Base-by-base conservation (phyloP, 78 protist species). In the Tieghemostelium lacteum region DNA sequence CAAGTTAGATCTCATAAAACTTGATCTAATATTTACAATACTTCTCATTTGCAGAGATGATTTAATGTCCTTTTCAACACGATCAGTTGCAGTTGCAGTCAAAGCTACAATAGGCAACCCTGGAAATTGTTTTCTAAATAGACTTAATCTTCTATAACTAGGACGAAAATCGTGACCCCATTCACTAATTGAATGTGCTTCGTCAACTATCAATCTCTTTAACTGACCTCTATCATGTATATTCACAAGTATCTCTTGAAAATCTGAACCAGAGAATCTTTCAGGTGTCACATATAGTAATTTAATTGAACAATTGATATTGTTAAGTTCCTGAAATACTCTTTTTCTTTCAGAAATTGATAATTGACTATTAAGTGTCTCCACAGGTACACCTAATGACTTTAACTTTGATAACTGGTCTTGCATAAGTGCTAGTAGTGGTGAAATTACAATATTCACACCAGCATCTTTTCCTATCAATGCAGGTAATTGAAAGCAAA, bases 391-490 rank as follows among this genome's bases (percentile, higher is more conserved):
- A 49, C 86, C 75, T 1, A 58, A 40, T 2, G 0, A 2, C 19
- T 55, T 77, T 20, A 92, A 55, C 60, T 55, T 22, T 5, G 17
- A 8, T 28, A 97, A 97, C 71, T 99, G 99, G 66, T 98, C 99
- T n/a, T 98, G 97, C 39, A 99, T 99, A 26, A 99, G 96, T 3
- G 99, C 92, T 24, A 99, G 29, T 39, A 99, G 96, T 40, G 99
- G 99, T 20, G 99, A 97, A 1, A 98, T 34, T 45, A 98, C 99
- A 2, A 98, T n/a, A 7, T 97, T 75, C 3, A 98, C 39, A 7
- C 97, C 97, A 12, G 61, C 49, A 1, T 4, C 10, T n/a, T 55
- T 45, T 22, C 62, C 29, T 0, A 86, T 10, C 8, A 65, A 7
- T 5, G 93, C 91, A 0, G 99, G 96, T 6, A 96, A 75, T 86